phyloP scores from a whole-genome alignment of 805 yeast genomes.

The Ogataea trehalophila region DNA sequence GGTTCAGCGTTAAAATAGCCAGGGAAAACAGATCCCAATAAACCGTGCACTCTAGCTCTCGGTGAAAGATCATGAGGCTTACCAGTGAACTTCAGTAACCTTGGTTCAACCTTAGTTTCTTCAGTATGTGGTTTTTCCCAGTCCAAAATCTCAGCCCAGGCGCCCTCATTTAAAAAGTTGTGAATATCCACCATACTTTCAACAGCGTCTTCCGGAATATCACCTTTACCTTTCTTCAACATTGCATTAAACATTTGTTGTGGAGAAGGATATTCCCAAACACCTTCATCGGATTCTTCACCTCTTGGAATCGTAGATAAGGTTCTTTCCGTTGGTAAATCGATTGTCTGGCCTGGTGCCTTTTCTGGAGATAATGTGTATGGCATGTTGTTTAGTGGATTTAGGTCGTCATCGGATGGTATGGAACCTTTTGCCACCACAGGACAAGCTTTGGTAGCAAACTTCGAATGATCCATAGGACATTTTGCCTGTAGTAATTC shows the following conservation, averaged over 20 bases:
- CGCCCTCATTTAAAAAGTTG: constrained; percentile 93
- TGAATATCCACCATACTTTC: constrained; percentile 97
- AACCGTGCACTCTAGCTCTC: constrained; percentile 66
- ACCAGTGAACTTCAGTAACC: constrained; percentile 84
- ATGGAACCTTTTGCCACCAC: constrained; percentile 30
- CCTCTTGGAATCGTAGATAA: constrained; percentile 87
- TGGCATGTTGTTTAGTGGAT: constrained; percentile 92
- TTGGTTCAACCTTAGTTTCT: constrained; percentile 55
- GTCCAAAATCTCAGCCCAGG: constrained; percentile 88
- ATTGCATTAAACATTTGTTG: constrained; percentile 99
- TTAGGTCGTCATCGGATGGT: constrained; percentile 35
- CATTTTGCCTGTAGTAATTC: constrained; percentile 16
- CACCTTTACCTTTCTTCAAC: constrained; percentile 90
- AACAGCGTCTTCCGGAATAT: constrained; percentile 91
- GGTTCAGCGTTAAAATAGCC: constrained; percentile 65
- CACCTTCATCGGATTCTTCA: constrained; percentile 52
- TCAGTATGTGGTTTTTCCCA: constrained; percentile 82
- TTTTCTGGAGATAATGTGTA: constrained; percentile 54
- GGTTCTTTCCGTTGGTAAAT: constrained; percentile 79
- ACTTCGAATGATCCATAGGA: constrained; percentile 24
- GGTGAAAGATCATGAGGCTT: constrained; percentile 87
- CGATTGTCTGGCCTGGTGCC: constrained; percentile 76
- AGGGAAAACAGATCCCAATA: constrained; percentile 69
- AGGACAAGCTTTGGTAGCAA: constrained; percentile 25
- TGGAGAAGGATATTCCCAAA: constrained; percentile 99